Evolutionary conservation across 2,329 filamentous ascomycete species (phyloP).

Genomic region (Colletotrichum scovillei): DNA sequence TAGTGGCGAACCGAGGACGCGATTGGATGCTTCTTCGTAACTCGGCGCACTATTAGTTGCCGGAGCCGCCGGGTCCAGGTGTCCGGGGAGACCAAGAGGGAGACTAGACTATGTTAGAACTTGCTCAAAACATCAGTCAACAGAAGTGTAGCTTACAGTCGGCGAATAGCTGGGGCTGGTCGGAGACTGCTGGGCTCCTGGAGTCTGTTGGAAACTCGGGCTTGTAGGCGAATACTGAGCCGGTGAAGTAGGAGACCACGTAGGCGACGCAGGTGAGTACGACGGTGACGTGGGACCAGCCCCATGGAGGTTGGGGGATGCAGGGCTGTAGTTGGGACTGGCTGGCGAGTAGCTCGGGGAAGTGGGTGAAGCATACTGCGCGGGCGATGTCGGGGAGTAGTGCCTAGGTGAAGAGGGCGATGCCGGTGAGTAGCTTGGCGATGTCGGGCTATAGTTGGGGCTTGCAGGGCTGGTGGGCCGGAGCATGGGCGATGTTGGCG

Average conservation of each 20-base stretch:
- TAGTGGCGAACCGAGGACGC: slow-evolving; percentile 24
- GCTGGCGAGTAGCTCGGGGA: slow-evolving; percentile 80
- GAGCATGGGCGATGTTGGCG: slow-evolving; percentile 70
- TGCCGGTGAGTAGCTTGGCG: slow-evolving; percentile 72
- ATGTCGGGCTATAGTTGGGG: slow-evolving; percentile 74
- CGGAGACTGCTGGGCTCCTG: slow-evolving; percentile 67
- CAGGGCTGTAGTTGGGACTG: slow-evolving; percentile 78
- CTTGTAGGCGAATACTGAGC: slow-evolving; percentile 73
- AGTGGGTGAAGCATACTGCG: slow-evolving; percentile 78
- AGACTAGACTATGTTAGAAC: slow-evolving; percentile 52
- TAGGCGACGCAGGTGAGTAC: slow-evolving; percentile 78
- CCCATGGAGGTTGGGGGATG: slow-evolving; percentile 66
- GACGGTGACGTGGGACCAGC: slow-evolving; percentile 64
- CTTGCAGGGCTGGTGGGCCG: slow-evolving; percentile 66
- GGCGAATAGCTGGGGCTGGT: slow-evolving; percentile 81
- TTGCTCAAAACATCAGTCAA: background rate
- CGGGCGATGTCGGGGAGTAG: slow-evolving; percentile 79
- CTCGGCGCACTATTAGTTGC: slow-evolving; percentile 50
- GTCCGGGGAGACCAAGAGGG: slow-evolving; percentile 59
- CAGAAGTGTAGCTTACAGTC: slow-evolving; percentile 53
- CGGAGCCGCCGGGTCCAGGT: slow-evolving; percentile 55
- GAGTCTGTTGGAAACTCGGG: slow-evolving; percentile 67
- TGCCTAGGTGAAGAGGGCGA: slow-evolving; percentile 67
- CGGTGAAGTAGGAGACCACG: slow-evolving; percentile 81
- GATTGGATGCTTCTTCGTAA: slow-evolving; percentile 17